Evolutionary conservation across 495 filamentous ascomycete species (phyloP), one percentile per base, ranked within the genome.

Genomic region (Xylaria acuta): DNA sequence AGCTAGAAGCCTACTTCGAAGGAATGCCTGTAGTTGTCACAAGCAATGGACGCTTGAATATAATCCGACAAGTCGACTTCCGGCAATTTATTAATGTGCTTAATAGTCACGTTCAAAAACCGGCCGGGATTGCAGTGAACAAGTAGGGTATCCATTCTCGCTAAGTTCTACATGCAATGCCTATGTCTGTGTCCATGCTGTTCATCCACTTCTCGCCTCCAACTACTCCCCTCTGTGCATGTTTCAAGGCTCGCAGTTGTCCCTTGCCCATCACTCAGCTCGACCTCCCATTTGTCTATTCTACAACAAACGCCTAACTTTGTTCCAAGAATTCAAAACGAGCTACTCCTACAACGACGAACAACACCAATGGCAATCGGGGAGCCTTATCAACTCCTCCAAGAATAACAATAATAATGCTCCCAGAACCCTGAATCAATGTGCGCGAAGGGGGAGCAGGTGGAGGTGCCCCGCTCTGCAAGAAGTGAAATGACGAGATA

Each of bases 101-200:
- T 58, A 5, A 40, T 20, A 40, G 22, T 64, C 62, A 32, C 25
- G 5, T 11, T 64, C 18, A 27, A 14, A 32, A 0, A 0, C 25
- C 2, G 6, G 62, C 25, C 45, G 40, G 18, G 1, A 38, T 3
- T 16, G 38, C 32, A 67, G 47, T 56, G 49, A 67, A 63, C 36
- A 67, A 40, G 40, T 67, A 53, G 36, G 34, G 25, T 67, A 72
- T 72, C 54, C 70, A 72, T 72, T 72, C 64, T 72, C 64, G 64
- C 54, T 72, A 72, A 72, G 47, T 65, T 71, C 62, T 66, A 66
- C 69, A 71, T 56, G 51, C 62, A 71, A 71, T 58, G 62, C 60
- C 59, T 56, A 32, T 54, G 30, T 34, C 36, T 40, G 66, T 56
- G 12, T 49, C 47, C 47, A 54, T 71, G 51, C 62, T 59, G 16